Conservation (phyloP, 306 rosid species). For the Fragaria ananassa region DNA sequence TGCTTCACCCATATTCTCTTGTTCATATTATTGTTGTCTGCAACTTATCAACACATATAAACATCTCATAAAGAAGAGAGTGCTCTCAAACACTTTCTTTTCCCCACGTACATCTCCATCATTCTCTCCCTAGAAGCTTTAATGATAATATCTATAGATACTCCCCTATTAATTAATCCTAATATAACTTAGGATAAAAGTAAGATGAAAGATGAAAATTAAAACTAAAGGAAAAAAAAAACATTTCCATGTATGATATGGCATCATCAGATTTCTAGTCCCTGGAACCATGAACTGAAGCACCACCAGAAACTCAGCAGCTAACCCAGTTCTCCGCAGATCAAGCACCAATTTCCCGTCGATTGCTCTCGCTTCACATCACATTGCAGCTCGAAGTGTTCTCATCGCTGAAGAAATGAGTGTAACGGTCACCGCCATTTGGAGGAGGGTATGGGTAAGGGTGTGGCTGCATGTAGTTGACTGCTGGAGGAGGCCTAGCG, state of each 20-base stretch:
- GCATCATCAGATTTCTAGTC: constrained; percentile 22
- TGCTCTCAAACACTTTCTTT: constrained; percentile 5
- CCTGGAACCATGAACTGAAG: constrained; percentile 28
- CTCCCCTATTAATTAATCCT: constrained; percentile 39
- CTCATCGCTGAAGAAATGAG: constrained; percentile 65
- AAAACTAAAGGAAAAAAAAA: constrained; percentile 20
- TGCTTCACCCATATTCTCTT: constrained; percentile 16
- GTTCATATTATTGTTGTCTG: constrained; percentile 39
- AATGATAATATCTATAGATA: constrained; percentile 36
- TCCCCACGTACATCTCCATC: constrained; percentile 36
- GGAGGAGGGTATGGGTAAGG: constrained; percentile 31
- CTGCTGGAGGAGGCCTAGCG: constrained; percentile 43
- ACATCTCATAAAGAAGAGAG: constrained; percentile 30
- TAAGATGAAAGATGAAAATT: constrained; percentile 15
- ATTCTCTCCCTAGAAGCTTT: constrained; percentile 30
- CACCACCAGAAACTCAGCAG: constrained; percentile 14
- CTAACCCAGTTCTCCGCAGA: constrained; percentile 12
- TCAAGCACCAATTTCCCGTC: neutral
- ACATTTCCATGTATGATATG: constrained; percentile 51
- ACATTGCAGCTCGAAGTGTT: constrained; percentile 66
- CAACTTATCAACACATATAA: constrained; percentile 57
- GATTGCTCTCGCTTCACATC: constrained; percentile 47
- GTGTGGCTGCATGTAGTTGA: constrained; percentile 40
- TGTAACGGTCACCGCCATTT: constrained; percentile 40
- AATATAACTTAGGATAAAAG: constrained; percentile 34